Evolutionary conservation across 179 eudicot genomes (phyloP).

Genomic region (Sideroxylon spinosum): DNA sequence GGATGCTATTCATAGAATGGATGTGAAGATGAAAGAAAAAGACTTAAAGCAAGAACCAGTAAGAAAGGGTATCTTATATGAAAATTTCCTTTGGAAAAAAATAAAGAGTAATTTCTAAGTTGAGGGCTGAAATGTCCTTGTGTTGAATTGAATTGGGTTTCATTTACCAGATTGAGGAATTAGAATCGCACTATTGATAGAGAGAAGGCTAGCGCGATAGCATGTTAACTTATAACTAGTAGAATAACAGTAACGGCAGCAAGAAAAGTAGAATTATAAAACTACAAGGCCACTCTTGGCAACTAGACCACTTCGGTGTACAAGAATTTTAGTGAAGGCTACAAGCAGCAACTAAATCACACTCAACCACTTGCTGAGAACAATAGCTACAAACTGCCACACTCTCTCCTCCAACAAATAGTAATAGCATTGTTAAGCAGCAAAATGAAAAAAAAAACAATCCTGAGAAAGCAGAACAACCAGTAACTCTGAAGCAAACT

Average conservation of each 20-base stretch:
- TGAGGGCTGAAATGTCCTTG: not conserved
- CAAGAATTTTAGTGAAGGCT: constrained; percentile 33
- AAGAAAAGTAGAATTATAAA: constrained; percentile 42
- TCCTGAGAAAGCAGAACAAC: constrained; percentile 42
- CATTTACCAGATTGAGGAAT: constrained; percentile 70
- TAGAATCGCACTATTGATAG: constrained; percentile 84
- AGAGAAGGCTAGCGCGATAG: constrained; percentile 85
- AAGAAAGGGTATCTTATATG: constrained; percentile 64
- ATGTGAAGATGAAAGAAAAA: constrained; percentile 73
- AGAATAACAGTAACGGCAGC: constrained; percentile 56
- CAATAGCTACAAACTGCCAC: constrained; percentile 36
- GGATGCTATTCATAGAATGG: constrained; percentile 61
- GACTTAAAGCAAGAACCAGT: constrained; percentile 69
- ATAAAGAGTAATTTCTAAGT: not conserved
- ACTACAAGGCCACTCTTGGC: constrained; percentile 51
- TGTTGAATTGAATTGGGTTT: not conserved
- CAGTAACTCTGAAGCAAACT: constrained; percentile 40
- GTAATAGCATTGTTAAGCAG: constrained; percentile 24
- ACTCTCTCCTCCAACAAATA: constrained; percentile 26
- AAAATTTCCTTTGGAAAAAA: not conserved
- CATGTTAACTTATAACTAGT: constrained; percentile 81
- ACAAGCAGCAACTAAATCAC: constrained; percentile 24
- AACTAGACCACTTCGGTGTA: constrained; percentile 36
- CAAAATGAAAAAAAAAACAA: constrained; percentile 73
- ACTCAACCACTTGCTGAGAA: constrained; percentile 33